phyloP scores from a whole-genome alignment of 192 early-diverging fungal genomes.

The Linnemannia zychae region DNA sequence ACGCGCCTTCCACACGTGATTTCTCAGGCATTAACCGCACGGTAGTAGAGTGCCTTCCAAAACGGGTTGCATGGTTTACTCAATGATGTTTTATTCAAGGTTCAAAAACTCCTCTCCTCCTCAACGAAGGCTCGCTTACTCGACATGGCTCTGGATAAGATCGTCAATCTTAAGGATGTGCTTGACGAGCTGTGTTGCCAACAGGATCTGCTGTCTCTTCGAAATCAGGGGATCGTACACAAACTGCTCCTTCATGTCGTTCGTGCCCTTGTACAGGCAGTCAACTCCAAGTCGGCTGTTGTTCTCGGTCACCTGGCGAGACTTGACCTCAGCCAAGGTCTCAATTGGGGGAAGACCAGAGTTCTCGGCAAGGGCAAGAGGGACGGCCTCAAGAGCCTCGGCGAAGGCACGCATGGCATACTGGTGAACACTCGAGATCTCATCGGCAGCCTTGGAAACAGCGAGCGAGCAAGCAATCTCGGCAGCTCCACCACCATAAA shows the following conservation, averaged over 20 bases:
- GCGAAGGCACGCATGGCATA: conserved; percentile 99
- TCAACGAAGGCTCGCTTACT: conserved; percentile 1
- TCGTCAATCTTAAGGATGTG: conserved; percentile 99
- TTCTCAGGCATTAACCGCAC: too few species aligned
- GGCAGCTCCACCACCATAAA: conserved; percentile 99
- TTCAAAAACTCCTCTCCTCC: neutral
- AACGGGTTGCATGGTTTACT: too few species aligned
- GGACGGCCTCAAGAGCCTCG: conserved; percentile 94
- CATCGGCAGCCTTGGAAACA: conserved; percentile 91
- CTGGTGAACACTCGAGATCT: conserved; percentile 86
- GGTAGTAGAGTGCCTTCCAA: too few species aligned
- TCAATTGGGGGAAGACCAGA: conserved; percentile 97
- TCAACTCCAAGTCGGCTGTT: conserved; percentile 95
- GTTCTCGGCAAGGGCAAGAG: conserved; percentile 96
- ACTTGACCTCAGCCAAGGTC: conserved; percentile 95
- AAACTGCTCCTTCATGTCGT: conserved; percentile 98
- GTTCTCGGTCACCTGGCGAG: conserved; percentile 88
- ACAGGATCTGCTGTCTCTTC: conserved; percentile 97
- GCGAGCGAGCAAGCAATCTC: conserved; percentile 97
- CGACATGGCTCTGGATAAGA: conserved; percentile 60
- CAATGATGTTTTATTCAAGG: neutral
- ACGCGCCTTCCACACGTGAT: too few species aligned
- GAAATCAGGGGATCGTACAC: conserved; percentile 99
- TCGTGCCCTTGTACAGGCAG: conserved; percentile 92
- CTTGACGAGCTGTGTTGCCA: conserved; percentile 99